Evolutionary conservation across 768 basidiomycete species (phyloP), one percentile per base, ranked within the genome.

Genomic region (Pleurotus pulmonarius): DNA sequence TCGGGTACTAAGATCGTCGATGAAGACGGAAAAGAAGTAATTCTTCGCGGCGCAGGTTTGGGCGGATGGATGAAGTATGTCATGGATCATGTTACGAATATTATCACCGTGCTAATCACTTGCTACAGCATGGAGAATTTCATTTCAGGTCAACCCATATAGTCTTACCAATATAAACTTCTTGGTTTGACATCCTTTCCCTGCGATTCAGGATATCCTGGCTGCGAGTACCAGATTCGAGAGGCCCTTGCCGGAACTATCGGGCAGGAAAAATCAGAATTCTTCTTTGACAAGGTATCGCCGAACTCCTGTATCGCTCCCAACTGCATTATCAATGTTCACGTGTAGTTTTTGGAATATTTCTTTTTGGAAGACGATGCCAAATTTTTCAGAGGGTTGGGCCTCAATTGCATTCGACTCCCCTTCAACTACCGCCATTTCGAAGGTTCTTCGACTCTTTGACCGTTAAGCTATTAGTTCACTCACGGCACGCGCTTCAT

Each of bases 261-360:
- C 22, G 91, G 91, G 0, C 58, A 77, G 51, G 79, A 80, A 46
- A 88, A 89, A 67, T 82, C 87, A 4, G 83, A 85, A 7, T 85
- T 84, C 67, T 94, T 92, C 77, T 94, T 92, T 64, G 88, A 93
- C 78, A 90, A 88, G 77, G 90, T 86, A 56, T 24, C 69, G 58
- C 54, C 1, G 39, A 11, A 12, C 3, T 29, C 22, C 12, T 45
- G 34, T 24, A 13, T 11, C 37, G 13, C 20, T 48, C 29, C 53
- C 25, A 34, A 11, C 4, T 16, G 11, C 4, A 15, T 15, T 18
- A 16, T 8, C 1, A 11, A 26, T 26, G 12, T 12, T 49, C 49
- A 34, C 45, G 43, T 0, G 8, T 59, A 91, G 88, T 90, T 92
- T 69, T 75, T 92, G 11, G 87, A 92, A 67, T 85, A 91, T 66